A percentile compares a stretch with the other conserved stretches of the same genome.
These are phyloP conservation scores for Cryomyces antarcticus DNA, from an alignment of 495 filamentous ascomycete species.

Conservation along the genomic window DNA sequence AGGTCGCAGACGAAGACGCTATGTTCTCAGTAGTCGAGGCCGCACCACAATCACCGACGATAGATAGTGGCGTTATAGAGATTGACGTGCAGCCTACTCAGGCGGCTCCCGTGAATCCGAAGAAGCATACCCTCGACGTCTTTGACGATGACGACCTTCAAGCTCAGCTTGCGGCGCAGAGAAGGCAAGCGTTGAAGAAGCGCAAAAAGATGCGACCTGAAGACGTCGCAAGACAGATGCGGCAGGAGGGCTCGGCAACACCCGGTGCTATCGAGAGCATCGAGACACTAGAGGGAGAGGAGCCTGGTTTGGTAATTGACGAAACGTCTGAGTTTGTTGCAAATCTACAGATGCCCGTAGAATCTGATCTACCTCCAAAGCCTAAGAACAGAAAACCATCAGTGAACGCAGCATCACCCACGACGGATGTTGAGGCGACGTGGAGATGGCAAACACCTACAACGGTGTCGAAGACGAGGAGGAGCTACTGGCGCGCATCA, in stretches of 20 bases:
- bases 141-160: conserved; percentile 89
- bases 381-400: conserved; percentile 12
- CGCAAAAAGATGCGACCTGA: conserved; percentile 65
- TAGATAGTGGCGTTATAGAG: conserved; percentile 46
- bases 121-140: conserved; percentile 50
- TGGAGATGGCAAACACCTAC: conserved; percentile 32
- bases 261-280: conserved; percentile 25
- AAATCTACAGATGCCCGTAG: conserved; percentile 40
- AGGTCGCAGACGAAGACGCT: conserved; percentile 46
- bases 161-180: conserved; percentile 58
- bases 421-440: conserved; percentile 35
- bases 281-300: conserved; percentile 28
- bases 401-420: conserved; percentile 25
- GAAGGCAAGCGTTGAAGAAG: conserved; percentile 71
- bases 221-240: conserved; percentile 65
- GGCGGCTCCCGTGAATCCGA: conserved; percentile 15
- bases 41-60: conserved; percentile 10
- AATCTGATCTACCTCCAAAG: conserved; percentile 7
- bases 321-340: conserved; percentile 91
- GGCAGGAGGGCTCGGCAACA: conserved; percentile 46
- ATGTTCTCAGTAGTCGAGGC: conserved; percentile 32
- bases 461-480: conserved; percentile 33
- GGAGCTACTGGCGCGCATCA: conserved; percentile 26
- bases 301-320: conserved; percentile 67
- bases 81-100: conserved; percentile 34